phyloP scores from a whole-genome alignment of 2,329 filamentous ascomycete species.

The Penicillium olsonii region DNA sequence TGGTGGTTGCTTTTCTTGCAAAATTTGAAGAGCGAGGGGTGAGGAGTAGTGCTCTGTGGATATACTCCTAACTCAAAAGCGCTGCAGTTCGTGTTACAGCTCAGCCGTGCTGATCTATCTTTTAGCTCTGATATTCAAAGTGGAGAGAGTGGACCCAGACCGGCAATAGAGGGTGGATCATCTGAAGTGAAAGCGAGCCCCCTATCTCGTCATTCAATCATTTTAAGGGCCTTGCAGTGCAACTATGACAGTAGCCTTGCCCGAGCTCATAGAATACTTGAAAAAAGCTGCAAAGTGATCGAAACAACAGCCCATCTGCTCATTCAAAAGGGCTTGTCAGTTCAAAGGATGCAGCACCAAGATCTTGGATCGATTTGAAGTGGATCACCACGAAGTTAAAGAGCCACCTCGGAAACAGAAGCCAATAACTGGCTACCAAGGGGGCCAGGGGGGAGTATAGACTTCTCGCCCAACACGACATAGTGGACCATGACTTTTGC shows the following conservation, averaged over 20 bases:
- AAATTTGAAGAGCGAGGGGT: background rate
- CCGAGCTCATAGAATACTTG: no score
- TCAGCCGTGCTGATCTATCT: background rate
- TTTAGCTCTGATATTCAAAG: background rate
- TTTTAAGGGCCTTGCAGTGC: background rate
- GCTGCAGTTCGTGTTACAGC: background rate
- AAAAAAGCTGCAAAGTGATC: no score
- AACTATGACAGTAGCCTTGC: no score
- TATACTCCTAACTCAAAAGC: background rate
- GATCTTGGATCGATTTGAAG: background rate
- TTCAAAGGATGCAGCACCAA: no score
- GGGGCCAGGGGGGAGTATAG: background rate
- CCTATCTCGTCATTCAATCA: background rate
- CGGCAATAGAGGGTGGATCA: background rate
- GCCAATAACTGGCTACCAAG: background rate
- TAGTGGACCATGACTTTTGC: background rate
- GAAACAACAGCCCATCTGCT: background rate
- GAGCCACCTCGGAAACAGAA: background rate
- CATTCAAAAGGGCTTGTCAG: no score
- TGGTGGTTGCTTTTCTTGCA: background rate
- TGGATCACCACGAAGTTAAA: background rate
- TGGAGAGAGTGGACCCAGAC: background rate
- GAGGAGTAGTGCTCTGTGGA: background rate
- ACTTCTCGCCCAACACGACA: background rate
- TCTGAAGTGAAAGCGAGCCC: background rate